These are phyloP conservation scores for Macrolepiota fuliginosa DNA, from an alignment of 768 basidiomycete species.

Conservation along the genomic window DNA sequence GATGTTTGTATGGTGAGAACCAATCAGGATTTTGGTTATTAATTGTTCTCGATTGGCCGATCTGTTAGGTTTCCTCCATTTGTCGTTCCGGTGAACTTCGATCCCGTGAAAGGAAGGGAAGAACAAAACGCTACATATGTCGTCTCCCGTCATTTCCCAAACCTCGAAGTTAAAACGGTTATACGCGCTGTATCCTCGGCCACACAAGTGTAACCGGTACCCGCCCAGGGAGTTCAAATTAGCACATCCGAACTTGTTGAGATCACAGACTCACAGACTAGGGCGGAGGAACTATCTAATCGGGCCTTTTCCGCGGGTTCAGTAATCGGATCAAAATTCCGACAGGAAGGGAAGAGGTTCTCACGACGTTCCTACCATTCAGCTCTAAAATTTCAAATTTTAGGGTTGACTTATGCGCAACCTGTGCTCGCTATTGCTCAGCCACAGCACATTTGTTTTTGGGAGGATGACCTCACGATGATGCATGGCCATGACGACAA, in stretches of 20 bases:
- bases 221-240: not conserved
- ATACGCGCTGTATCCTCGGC: not conserved
- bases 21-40: not conserved
- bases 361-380: not conserved
- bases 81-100: constrained; percentile 1
- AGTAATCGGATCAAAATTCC: constrained; percentile 4
- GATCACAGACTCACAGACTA: not conserved
- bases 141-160: not conserved
- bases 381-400: not conserved
- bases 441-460: not conserved
- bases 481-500: not conserved
- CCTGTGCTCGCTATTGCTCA: no score
- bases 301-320: not conserved
- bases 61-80: not conserved
- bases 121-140: not conserved
- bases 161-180: not conserved
- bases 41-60: not conserved
- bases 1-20: not conserved
- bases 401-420: no score
- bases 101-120: not conserved
- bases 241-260: not conserved
- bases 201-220: not conserved
- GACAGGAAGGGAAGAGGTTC: not conserved
- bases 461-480: not conserved
- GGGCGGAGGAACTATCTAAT: not conserved